A percentile compares a stretch with the other conserved stretches of the same genome.
Conservation (phyloP, 345 rosid species). For the Psidium guajava region DNA sequence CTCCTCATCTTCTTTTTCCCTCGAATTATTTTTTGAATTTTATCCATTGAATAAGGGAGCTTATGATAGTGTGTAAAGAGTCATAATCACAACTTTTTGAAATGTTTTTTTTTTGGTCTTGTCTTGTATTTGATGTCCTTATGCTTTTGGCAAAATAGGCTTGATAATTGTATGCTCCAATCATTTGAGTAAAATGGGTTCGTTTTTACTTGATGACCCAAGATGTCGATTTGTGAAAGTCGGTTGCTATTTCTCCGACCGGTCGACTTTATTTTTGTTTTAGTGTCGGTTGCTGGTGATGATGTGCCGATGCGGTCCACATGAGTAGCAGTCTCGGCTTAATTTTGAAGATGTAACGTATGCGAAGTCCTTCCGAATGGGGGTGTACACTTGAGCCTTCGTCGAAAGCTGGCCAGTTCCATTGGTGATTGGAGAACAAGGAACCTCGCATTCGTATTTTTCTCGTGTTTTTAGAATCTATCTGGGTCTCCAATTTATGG, state of each 20-base stretch:
- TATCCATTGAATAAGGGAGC: background rate
- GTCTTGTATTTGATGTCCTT: background rate
- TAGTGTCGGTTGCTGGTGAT: background rate
- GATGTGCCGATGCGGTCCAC: background rate
- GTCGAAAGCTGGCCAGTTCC: background rate
- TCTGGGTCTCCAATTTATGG: too few relatives aligned
- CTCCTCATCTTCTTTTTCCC: background rate
- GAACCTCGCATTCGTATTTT: background rate
- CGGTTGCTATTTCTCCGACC: background rate
- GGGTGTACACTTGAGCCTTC: background rate
- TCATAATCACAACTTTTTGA: background rate
- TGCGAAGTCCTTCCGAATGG: background rate
- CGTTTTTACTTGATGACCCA: background rate
- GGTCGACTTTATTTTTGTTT: background rate
- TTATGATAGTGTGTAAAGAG: background rate
- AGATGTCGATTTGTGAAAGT: background rate
- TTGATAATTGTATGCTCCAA: background rate
- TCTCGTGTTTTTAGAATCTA: background rate
- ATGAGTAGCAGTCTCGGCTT: too few relatives aligned
- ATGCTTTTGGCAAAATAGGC: background rate
- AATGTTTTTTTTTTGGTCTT: background rate
- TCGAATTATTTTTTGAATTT: background rate
- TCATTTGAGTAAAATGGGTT: background rate
- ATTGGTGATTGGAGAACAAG: background rate
- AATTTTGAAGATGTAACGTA: too few relatives aligned